Percentiles rank a stretch among this genome's conserved stretches.
These are phyloP conservation scores for Hirschfeldia incana DNA, from an alignment of 345 rosid species.

Conservation along the genomic window DNA sequence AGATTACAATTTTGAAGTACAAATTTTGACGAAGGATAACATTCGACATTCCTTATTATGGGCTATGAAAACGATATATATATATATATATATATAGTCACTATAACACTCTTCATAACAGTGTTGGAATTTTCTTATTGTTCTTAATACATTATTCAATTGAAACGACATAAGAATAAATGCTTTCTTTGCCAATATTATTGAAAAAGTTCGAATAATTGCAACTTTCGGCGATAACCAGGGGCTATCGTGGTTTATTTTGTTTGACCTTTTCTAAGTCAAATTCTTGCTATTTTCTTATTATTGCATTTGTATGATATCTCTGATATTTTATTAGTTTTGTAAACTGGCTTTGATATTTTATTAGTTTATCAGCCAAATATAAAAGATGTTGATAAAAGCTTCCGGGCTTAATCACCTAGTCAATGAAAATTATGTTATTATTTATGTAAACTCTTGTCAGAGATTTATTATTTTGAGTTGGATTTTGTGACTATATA, in stretches of 20 bases:
- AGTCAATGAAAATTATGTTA: background rate
- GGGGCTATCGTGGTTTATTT: background rate
- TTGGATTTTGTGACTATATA: background rate
- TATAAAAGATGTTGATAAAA: background rate
- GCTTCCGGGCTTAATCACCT: background rate
- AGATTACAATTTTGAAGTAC: background rate
- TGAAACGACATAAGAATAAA: background rate
- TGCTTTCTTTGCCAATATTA: background rate
- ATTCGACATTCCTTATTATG: background rate
- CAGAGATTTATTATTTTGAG: background rate
- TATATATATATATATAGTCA: background rate
- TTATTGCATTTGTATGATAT: background rate
- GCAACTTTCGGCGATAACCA: slow-evolving; percentile 28
- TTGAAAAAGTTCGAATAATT: background rate
- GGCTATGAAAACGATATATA: background rate
- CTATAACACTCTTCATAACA: background rate
- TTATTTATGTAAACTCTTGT: background rate
- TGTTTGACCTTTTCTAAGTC: background rate
- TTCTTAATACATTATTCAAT: background rate
- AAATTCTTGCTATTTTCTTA: background rate
- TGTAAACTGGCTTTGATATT: background rate
- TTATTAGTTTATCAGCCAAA: background rate
- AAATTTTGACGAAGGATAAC: background rate
- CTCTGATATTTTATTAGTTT: background rate
- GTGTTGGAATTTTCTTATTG: background rate